These are phyloP conservation scores for Euphorbia schlechtendalii DNA, from an alignment of 441 rosid species.

Conservation along the genomic window DNA sequence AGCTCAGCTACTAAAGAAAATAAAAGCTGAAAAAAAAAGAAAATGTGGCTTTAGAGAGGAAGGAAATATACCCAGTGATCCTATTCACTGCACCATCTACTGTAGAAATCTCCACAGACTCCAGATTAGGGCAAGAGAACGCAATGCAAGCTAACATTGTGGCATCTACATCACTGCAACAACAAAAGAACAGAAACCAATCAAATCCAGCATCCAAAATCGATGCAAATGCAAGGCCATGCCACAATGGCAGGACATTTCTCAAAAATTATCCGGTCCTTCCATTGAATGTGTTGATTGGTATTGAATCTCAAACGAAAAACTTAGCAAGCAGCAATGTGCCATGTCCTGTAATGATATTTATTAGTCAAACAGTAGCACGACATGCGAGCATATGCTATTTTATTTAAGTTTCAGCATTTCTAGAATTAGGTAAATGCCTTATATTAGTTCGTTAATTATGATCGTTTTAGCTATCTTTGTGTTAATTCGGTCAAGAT, in stretches of 20 bases:
- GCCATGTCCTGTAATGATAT: slow-evolving; percentile 11
- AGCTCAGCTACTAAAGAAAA: not conserved
- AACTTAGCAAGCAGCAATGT: not conserved
- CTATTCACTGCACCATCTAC: slow-evolving; percentile 51
- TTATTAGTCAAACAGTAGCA: slow-evolving; percentile 13
- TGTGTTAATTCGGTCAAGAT: not conserved
- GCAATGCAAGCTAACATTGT: slow-evolving; percentile 90
- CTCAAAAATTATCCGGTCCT: not conserved
- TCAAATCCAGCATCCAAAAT: not conserved
- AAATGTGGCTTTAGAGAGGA: not conserved
- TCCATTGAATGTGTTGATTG: not conserved
- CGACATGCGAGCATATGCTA: not conserved
- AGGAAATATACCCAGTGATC: slow-evolving; percentile 61
- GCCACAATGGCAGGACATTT: not conserved
- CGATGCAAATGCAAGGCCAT: not conserved
- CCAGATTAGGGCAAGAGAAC: slow-evolving; percentile 80
- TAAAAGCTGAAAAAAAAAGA: not conserved
- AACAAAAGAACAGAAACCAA: not conserved
- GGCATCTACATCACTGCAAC: slow-evolving; percentile 81
- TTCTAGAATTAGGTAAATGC: slow-evolving; percentile 3
- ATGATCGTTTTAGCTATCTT: not conserved
- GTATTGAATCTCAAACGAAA: not conserved
- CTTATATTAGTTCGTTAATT: not conserved
- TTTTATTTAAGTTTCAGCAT: not conserved
- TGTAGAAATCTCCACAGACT: slow-evolving; percentile 62